Conservation (phyloP, 257 asterid species). For the Salvia hispanica region DNA sequence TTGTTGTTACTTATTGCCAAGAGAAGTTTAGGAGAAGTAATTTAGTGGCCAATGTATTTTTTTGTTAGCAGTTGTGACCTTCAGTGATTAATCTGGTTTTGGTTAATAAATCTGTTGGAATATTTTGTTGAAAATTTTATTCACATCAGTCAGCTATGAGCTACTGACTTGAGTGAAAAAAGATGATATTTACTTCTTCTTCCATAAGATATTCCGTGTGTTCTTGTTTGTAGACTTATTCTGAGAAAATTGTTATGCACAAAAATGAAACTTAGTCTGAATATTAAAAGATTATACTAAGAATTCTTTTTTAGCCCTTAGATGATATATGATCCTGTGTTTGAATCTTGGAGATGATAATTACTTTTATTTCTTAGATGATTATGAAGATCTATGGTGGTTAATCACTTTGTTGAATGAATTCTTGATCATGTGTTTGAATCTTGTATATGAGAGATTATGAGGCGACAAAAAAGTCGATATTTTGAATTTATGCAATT, state of each 20-base stretch:
- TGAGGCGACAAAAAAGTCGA: too few relatives aligned
- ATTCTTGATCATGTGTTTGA: too few relatives aligned
- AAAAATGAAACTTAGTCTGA: not conserved
- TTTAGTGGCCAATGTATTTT: conserved; percentile 25
- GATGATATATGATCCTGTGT: too few relatives aligned
- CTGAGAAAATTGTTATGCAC: not conserved
- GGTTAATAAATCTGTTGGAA: conserved; percentile 30
- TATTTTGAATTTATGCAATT: too few relatives aligned
- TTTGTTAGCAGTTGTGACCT: conserved; percentile 31
- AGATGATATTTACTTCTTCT: not conserved
- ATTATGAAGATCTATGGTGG: too few relatives aligned
- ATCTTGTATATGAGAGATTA: too few relatives aligned
- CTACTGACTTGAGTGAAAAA: not conserved
- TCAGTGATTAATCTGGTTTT: conserved; percentile 12
- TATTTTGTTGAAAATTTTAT: conserved; percentile 1
- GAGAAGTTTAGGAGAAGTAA: not conserved
- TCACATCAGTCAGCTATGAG: too few relatives aligned
- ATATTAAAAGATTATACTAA: not conserved
- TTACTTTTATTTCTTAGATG: too few relatives aligned
- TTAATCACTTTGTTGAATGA: too few relatives aligned
- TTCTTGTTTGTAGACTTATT: not conserved
- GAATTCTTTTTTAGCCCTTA: too few relatives aligned
- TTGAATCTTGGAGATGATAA: too few relatives aligned
- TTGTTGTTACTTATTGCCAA: conserved; percentile 2
- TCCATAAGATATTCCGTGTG: not conserved